Percentiles rank a stretch among this genome's conserved stretches.
Evolutionary conservation across 345 rosid species (phyloP).

Genomic region (Brassica cretica): DNA sequence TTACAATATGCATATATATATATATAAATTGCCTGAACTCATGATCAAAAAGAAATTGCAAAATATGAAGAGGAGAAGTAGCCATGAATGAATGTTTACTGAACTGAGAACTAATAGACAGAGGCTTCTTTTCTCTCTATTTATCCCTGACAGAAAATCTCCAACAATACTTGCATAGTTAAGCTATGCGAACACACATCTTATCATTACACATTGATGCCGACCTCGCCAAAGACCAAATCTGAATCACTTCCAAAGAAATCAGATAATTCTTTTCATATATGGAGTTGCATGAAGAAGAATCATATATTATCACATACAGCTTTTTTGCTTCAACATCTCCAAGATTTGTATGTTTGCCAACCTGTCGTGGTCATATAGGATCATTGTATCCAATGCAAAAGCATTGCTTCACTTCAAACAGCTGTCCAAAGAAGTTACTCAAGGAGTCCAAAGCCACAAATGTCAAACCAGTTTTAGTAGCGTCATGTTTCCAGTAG

Average conservation of each 20-base stretch:
- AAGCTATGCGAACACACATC: not conserved
- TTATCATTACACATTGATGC: slow-evolving; percentile 28
- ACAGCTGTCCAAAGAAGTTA: slow-evolving; percentile 14
- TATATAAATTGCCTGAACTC: too few species aligned
- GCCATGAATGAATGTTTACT: not conserved
- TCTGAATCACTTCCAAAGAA: slow-evolving; percentile 23
- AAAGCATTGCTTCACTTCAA: slow-evolving; percentile 19
- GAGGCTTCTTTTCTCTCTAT: not conserved
- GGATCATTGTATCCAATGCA: slow-evolving; percentile 4
- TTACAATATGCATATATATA: too few species aligned
- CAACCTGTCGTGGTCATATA: not conserved
- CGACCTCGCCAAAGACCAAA: slow-evolving; percentile 6
- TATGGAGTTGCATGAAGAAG: slow-evolving; percentile 21
- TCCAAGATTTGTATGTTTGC: not conserved
- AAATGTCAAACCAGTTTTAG: slow-evolving; percentile 54
- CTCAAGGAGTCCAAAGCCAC: not conserved
- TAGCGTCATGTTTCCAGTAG: slow-evolving; percentile 74
- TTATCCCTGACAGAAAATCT: not conserved
- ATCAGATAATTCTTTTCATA: slow-evolving; percentile 1
- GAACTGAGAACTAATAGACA: not conserved
- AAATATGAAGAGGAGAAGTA: too few species aligned
- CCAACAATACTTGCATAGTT: not conserved
- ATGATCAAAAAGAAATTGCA: too few species aligned
- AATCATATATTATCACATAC: not conserved
- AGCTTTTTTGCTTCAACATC: slow-evolving; percentile 21